A percentile compares a stretch with the other conserved stretches of the same genome.
phyloP scores from a whole-genome alignment of 768 basidiomycete species.

The Leccinum ochraceum region DNA sequence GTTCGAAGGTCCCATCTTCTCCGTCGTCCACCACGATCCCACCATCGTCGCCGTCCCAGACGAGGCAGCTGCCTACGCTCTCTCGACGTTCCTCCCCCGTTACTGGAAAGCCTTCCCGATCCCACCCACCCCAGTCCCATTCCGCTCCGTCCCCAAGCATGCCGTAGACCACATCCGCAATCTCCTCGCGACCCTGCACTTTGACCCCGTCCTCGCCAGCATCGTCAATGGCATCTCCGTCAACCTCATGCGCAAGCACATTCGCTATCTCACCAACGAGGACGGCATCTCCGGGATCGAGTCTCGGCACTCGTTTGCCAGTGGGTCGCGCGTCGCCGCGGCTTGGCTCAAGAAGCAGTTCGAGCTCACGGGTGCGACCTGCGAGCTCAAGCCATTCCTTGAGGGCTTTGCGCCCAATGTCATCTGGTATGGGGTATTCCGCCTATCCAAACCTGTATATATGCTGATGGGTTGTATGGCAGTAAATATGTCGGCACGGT shows the following conservation, averaged over 20 bases:
- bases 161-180: constrained; percentile 56
- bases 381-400: constrained; percentile 66
- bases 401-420: constrained; percentile 83
- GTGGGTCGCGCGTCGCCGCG: constrained; percentile 44
- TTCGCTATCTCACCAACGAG: constrained; percentile 86
- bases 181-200: constrained; percentile 60
- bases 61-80: constrained; percentile 37
- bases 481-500: constrained; percentile 55
- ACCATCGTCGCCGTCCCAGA: constrained; percentile 45
- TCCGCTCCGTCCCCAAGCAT: constrained; percentile 56
- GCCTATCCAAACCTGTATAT: background rate
- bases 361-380: constrained; percentile 74
- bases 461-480: background rate
- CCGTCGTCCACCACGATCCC: constrained; percentile 44
- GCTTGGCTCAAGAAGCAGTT: constrained; percentile 60
- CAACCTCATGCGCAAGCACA: constrained; percentile 63
- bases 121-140: constrained; percentile 48
- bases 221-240: constrained; percentile 71
- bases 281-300: constrained; percentile 68
- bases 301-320: constrained; percentile 83
- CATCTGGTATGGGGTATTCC: constrained; percentile 56
- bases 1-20: constrained; percentile 13
- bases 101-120: constrained; percentile 73
- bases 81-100: constrained; percentile 67
- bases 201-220: constrained; percentile 67